Base-by-base conservation (phyloP, 306 rosid genomes). In the Quercus alba region DNA sequence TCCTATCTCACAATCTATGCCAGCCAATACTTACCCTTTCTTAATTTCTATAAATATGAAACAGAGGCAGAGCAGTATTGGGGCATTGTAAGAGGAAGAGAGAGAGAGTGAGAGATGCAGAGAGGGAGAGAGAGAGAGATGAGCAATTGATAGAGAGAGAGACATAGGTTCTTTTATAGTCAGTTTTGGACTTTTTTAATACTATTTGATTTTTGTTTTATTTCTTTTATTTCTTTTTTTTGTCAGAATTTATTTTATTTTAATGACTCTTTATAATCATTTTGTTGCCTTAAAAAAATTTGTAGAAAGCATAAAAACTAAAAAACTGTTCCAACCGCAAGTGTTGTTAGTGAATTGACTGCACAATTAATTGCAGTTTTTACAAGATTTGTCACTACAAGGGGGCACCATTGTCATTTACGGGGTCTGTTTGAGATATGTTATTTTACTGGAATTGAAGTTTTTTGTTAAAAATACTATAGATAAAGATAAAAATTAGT, bases 141-240 rank as follows among this genome's bases (percentile, higher is more conserved):
- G 58, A 75, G 88, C 80, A 77, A 78, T 20, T 3, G 76, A 82
- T 75, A 59, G 4, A 49, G 38, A 81, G 82, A 81, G 83, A 78
- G 57, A 75, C 51, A 62, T 70, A 56, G 72, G 78, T 73, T 23
- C 4, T 79, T 93, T 86, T 93, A 93, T 93, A 89, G 92, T 93
- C 87, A 68, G 78, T 77, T 80, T 3, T 1, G 54, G 54, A 12
- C 17, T 35, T 13, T 49, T 49, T 67, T 83, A 82, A 78, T 78
- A 57, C 33, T 75, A 72, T 77, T 70, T 17, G 23, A 31, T 70
- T 77, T 51, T 62, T 2, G 62, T 21, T 52, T 19, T 26, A 28
- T 52, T 9, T 25, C 4, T 13, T 46, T 14, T 67, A 19, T 77
- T 26, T 10, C 0, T 69, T 31, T 38, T 38, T 28, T 11, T 19